Base-by-base conservation (phyloP, 805 yeast species). In the Pichia membranifaciens region DNA sequence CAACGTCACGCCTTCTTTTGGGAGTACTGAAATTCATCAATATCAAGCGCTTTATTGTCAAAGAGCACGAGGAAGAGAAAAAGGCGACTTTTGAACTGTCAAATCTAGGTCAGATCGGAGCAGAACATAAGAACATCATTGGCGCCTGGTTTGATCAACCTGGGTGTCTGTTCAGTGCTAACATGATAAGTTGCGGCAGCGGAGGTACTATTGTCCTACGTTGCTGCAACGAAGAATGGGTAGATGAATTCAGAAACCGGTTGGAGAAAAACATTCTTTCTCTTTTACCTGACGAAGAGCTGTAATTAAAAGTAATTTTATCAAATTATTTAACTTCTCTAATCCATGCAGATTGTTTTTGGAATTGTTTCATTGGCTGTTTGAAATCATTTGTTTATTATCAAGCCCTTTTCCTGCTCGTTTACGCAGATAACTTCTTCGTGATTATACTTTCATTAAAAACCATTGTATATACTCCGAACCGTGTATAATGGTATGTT, bases 31-130 rank as follows among this genome's bases (percentile, higher is more conserved):
- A 38, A 16, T 45, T 40, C 38, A 40, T 48, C 13, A 36, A 48
- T 32, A 37, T 39, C 15, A 43, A 32, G 35, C 23, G 38, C 5
- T 51, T 43, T 32, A n/a, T 44, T 4, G 38, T 23, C 4, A 44
- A 43, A 20, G 41, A 41, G 5, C 21, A 29, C n/a, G 28, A 43
- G 25, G 21, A 46, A 15, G 25, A 38, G 50, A 13, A 34, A 38
- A 36, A 59, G 56, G 33, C 48, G 54, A 42, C 51, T 28, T 21
- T 29, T 43, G 41, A 33, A 44, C 33, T 49, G 38, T 47, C 50
- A 15, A 36, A 51, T 37, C 16, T 47, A 17, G 46, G 47, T 17
- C n/a, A 44, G 44, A 21, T 38, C 2, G 16, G 18, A 13, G 20
- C 38, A 20, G 16, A 20, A 16, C 18, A 16, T 29, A 37, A 23